Base-by-base conservation (phyloP, 1,284 basidiomycete species). In the Hymenochaete sp. region DNA sequence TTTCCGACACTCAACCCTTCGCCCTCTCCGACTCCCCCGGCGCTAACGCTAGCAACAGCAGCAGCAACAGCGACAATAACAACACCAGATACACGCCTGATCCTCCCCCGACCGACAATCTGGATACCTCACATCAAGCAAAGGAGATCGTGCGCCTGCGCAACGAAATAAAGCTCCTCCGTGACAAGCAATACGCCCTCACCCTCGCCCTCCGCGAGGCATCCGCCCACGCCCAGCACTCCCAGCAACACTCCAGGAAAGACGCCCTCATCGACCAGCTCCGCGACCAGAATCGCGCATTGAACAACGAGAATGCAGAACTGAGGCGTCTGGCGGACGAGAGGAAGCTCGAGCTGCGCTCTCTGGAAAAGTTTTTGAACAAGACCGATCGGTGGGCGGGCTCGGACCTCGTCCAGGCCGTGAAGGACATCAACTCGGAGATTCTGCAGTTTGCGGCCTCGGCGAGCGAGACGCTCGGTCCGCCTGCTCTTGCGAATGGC, bases 351-450 rank as follows among this genome's bases (percentile, higher is more conserved):
- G 73, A 74, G 28, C 54, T 67, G 24, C 73, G 72, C 47, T 73
- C 72, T 54, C 62, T 68, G 48, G 82, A 85, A 56, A 65, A 70
- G 18, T 85, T 78, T 61, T 68, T 85, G 60, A 82, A 80, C 11
- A 77, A 82, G 53, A 77, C 73, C 22, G 82, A 85, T 61, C 68
- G 67, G 32, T 83, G 78, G 79, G 82, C 81, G 2, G 82, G 82
- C 16, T 77, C 79, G 1, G 81, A 84, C 56, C 71, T 84, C 57
- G 71, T 85, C 44, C 81, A 84, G 57, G 75, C 80, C 4, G 74
- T 86, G n/a, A 78, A 82, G 53, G 82, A 86, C 56, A 68, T 86
- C 58, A 86, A 86, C 57, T 75, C 78, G 0, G 82, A 85, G 61
- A 81, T 85, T 49, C 70, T 81, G 16, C 82, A 83, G 53, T 83